Conservation (phyloP, 2,329 filamentous ascomycete genomes). For the Xylariales sp. region DNA sequence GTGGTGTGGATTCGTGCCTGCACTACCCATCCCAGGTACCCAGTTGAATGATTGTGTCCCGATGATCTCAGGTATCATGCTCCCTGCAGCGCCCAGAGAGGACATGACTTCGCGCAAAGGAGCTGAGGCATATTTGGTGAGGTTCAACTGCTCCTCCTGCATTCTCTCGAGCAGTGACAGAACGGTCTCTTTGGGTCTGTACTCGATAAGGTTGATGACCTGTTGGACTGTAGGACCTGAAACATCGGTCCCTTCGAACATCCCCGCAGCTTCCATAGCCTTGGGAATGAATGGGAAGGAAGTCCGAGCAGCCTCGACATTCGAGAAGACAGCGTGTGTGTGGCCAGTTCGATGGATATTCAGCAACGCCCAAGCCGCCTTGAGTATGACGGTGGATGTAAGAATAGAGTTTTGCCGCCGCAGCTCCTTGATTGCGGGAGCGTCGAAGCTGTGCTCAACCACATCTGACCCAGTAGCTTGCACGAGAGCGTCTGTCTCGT, state of each 20-base stretch:
- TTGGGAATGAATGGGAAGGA: conserved; percentile 13
- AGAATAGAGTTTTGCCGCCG: conserved; percentile 9
- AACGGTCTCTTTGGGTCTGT: conserved; percentile 8
- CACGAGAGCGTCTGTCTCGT: conserved; percentile 6
- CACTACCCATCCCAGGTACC: conserved; percentile 13
- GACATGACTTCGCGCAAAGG: conserved; percentile 12
- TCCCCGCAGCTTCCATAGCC: conserved; percentile 6
- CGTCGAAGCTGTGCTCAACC: conserved; percentile 11
- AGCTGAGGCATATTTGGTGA: conserved; percentile 11
- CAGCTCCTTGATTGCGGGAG: conserved; percentile 10
- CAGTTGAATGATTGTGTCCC: conserved; percentile 13
- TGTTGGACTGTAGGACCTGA: conserved; percentile 14
- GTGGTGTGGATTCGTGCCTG: conserved; percentile 11
- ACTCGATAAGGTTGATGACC: conserved; percentile 12
- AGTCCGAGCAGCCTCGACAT: conserved; percentile 13
- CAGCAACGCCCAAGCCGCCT: conserved; percentile 14
- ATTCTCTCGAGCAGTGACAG: conserved; percentile 10
- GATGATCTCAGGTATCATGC: conserved; percentile 9
- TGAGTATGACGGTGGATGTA: conserved; percentile 10
- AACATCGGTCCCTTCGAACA: conserved; percentile 14
- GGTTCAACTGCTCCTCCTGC: conserved; percentile 12
- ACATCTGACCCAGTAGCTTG: conserved; percentile 6
- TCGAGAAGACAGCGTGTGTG: conserved; percentile 15
- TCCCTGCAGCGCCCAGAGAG: background rate
- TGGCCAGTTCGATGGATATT: conserved; percentile 13